phyloP scores from a whole-genome alignment of 306 rosid genomes.

The Trifolium dubium region DNA sequence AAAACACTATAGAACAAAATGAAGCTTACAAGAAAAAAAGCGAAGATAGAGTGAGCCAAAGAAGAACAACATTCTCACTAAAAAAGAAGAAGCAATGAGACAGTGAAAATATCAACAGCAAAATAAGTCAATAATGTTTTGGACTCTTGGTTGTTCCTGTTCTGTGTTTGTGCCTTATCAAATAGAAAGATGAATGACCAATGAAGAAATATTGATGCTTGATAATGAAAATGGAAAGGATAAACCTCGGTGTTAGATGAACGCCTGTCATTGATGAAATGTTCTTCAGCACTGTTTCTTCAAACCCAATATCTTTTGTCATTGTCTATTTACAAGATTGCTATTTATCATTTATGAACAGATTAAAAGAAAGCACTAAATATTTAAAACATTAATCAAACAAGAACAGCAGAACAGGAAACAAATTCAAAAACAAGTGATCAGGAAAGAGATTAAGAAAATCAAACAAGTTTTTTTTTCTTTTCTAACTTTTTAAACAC shows the following conservation, averaged over 20 bases:
- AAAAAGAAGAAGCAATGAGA: neutral
- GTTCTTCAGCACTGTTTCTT: neutral
- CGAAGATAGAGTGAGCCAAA: slow-evolving; percentile 2
- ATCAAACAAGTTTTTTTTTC: neutral
- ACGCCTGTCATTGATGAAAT: neutral
- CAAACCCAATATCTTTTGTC: neutral
- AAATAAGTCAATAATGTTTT: neutral
- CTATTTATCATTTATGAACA: neutral
- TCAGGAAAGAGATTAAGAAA: neutral
- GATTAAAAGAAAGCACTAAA: neutral
- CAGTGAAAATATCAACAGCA: neutral
- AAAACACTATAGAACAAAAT: slow-evolving; percentile 15
- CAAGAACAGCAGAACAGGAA: neutral
- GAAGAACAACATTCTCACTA: neutral
- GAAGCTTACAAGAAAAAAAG: slow-evolving; percentile 37
- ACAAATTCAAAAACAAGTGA: neutral
- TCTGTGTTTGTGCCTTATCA: neutral
- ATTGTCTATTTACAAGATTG: neutral
- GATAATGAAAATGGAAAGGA: slow-evolving; percentile 2
- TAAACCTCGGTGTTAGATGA: neutral
- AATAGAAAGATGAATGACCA: neutral
- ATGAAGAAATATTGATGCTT: neutral
- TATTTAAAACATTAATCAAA: neutral
- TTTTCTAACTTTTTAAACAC: neutral
- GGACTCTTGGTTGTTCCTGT: neutral